Evolutionary conservation across 306 rosid genomes (phyloP), one percentile per base, ranked within the genome.

Genomic region (Cicer cuneatum): DNA sequence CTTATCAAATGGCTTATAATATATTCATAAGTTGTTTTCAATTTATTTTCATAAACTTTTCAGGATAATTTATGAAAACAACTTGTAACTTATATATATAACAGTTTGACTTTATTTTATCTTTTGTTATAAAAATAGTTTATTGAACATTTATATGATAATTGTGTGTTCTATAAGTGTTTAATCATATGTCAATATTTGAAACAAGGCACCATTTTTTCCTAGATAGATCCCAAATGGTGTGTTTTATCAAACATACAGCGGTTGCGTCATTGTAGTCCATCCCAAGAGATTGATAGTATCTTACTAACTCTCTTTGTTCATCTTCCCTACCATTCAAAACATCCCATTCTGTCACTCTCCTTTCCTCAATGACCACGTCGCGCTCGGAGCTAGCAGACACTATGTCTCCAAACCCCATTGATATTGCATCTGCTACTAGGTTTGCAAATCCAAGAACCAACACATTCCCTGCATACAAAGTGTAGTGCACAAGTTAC

Each of bases 381-480:
- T 82, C 89, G 64, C 81, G 78, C 73, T 84, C 87, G 1, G 86
- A 80, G 62, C 78, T 77, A 63, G 76, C 82, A 0, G 97, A 83
- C 35, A 84, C 66, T 59, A 4, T 84, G 73, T 91, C 90, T n/a
- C 94, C 92, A n/a, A 89, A 82, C 63, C 90, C 89, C 97, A 82
- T 89, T 4, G 89, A 91, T 77, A 89, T 87, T 78, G 89, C 94
- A 77, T 91, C 92, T 8, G 90, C 94, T 45, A 87, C 89, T 39
- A 90, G 78, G 80, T 90, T 88, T 18, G 90, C 85, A 81, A 89
- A 80, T 43, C 95, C 95, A 29, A 87, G 86, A 73, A 87, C 92
- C 81, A 85, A 66, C 53, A 87, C 87, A 46, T 75, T 86, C 76
- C 56, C 89, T 87, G 8, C 69, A 37, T 52, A 33, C 65, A 43